Evolutionary conservation across 73 alveolate genomes (phyloP), one percentile per base, ranked within the genome.

Genomic region (Urostyla sp.): DNA sequence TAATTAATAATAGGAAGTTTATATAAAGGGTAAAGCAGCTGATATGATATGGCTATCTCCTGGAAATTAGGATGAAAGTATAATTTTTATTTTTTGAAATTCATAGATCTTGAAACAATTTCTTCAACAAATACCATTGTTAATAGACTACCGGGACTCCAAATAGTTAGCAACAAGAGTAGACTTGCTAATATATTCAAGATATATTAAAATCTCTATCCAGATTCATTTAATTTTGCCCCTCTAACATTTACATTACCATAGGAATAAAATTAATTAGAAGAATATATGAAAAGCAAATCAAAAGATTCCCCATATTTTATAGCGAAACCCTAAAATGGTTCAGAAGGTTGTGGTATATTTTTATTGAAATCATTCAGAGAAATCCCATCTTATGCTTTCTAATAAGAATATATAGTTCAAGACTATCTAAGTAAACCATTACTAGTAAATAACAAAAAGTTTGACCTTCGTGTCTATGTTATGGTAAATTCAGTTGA

Each of bases 391-490:
- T 27, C 49, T 49, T 69, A 69, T 46, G 31, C 83, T 13, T 69
- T 69, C 53, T 20, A 49, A 31, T 31, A 48, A 36, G 74, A 73
- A 20, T 51, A 50, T 50, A 48, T 97, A 10, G 90, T 96, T 35
- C 88, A 84, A 66, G 89, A 90, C 69, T 97, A 96, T 80, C 16
- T 97, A 30, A 66, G 80, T 43, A 88, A 91, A 61, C 99, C 99
- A 0, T 43, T 95, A 58, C 92, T 97, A 53, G 94, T 97, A 35
- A 97, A 97, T 54, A 87, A 94, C 32, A 90, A 92, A 72, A 97
- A 97, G 78, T 96, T 97, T 83, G 98, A 94, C 56, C 59, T 97
- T 67, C 67, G 98, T 60, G 21, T 96, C 13, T 97, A 95, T 78
- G 99, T 96, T 27, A 74, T 96, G 30, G 96, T 97, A 27, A 86